These are phyloP conservation scores for Physcomitrium patens DNA, from an alignment of 225 moss, liverwort and hornwort genomes.

Conservation along the genomic window DNA sequence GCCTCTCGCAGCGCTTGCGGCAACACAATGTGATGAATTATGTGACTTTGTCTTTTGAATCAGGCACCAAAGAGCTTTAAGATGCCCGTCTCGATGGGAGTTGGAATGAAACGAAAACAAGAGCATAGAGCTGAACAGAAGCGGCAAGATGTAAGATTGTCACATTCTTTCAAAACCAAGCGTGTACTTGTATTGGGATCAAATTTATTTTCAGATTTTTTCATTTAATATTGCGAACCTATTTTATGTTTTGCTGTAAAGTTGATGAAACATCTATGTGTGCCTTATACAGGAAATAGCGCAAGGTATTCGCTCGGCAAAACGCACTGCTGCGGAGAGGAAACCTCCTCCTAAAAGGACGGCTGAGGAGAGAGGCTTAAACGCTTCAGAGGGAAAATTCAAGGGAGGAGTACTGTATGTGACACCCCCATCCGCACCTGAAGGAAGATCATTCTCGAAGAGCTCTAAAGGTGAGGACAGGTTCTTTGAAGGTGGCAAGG, in stretches of 20 bases:
- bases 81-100: slow-evolving; percentile 83
- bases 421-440: slow-evolving; percentile 60
- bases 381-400: slow-evolving; percentile 80
- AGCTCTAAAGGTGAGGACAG: slow-evolving; percentile 61
- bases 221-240: background rate
- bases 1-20: slow-evolving; percentile 15
- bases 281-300: slow-evolving; percentile 56
- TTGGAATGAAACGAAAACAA: slow-evolving; percentile 82
- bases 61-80: slow-evolving; percentile 86
- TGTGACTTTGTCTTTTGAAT: slow-evolving; percentile 9
- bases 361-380: slow-evolving; percentile 66
- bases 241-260: background rate
- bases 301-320: slow-evolving; percentile 73
- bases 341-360: slow-evolving; percentile 30
- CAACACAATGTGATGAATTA: slow-evolving; percentile 3
- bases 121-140: slow-evolving; percentile 70
- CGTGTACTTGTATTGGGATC: background rate
- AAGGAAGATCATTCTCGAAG: slow-evolving; percentile 47
- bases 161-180: background rate
- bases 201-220: background rate
- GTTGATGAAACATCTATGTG: background rate
- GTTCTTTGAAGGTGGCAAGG: slow-evolving; percentile 67
- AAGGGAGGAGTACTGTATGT: slow-evolving; percentile 91
- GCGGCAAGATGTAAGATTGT: slow-evolving; percentile 62
- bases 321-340: slow-evolving; percentile 54